A percentile compares a stretch with the other conserved stretches of the same genome.
Evolutionary conservation across 2,329 filamentous ascomycete genomes (phyloP).

Genomic region (Pseudocercospora musae): DNA sequence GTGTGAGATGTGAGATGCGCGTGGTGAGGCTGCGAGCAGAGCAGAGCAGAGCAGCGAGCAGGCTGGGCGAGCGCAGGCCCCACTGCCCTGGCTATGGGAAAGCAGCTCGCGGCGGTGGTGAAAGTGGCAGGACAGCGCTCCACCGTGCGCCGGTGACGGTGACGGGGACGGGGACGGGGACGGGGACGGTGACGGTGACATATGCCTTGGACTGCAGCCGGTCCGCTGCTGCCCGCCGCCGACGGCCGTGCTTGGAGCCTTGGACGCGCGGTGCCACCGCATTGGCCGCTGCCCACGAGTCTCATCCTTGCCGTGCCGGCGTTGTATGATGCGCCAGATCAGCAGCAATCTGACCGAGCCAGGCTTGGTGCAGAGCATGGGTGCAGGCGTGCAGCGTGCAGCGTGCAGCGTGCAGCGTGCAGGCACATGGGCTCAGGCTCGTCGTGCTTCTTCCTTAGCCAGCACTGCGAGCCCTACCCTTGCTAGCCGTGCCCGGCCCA

Average conservation of each 20-base stretch:
- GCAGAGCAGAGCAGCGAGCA: neutral
- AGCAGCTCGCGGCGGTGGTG: neutral
- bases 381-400: conserved; percentile 6
- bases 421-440: conserved; percentile 2
- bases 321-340: conserved; percentile 13
- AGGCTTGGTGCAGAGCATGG: conserved; percentile 13
- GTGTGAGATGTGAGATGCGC: too few relatives aligned
- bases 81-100: too few relatives aligned
- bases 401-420: conserved; percentile 5
- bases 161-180: too few relatives aligned
- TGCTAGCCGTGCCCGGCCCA: conserved; percentile 20
- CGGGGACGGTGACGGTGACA: too few relatives aligned
- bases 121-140: neutral
- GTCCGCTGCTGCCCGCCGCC: neutral
- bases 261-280: conserved; percentile 11
- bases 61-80: neutral
- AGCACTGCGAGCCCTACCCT: conserved; percentile 3
- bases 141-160: neutral
- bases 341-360: conserved; percentile 17
- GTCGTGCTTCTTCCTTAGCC: conserved; percentile 1
- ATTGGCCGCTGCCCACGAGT: conserved; percentile 22
- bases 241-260: neutral
- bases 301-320: conserved; percentile 15
- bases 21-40: neutral
- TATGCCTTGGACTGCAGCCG: neutral